These are phyloP conservation scores for Kwoniella mangroviensis DNA, from an alignment of 768 basidiomycete species.

Conservation along the genomic window DNA sequence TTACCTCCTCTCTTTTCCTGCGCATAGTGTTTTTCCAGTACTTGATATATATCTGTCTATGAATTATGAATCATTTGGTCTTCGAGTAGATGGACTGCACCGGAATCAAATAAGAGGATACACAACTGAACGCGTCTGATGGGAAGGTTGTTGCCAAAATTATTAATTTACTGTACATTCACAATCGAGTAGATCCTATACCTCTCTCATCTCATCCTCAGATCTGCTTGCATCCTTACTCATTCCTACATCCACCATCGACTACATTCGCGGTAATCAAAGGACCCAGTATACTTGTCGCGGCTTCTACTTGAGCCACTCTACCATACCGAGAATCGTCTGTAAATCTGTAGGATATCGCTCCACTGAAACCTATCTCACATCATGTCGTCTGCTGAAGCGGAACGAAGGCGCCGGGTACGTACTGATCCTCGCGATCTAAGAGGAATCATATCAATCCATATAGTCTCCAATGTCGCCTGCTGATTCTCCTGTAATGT, in stretches of 20 bases:
- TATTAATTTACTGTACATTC: background rate
- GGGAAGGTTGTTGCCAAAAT: background rate
- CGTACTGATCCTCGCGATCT: background rate
- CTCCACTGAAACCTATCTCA: background rate
- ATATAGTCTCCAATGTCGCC: background rate
- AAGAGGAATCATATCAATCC: background rate
- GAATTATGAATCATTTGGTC: no score
- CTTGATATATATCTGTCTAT: no score
- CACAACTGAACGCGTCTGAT: background rate
- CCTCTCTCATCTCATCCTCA: background rate
- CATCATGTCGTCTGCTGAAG: constrained; percentile 31
- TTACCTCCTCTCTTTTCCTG: no score
- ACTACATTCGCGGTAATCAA: background rate
- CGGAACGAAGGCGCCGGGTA: constrained; percentile 29
- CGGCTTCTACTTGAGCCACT: no score
- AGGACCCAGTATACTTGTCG: no score
- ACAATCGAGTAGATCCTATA: no score
- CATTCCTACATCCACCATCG: background rate
- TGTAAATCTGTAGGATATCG: background rate
- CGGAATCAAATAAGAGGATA: background rate
- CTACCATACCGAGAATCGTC: no score
- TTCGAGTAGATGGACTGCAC: no score
- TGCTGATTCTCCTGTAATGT: background rate
- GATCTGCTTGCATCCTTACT: background rate
- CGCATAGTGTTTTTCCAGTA: no score